Percentiles rank a stretch among this genome's conserved stretches.
Conservation (phyloP, 2,329 filamentous ascomycete species). For the Kalmusia sp. region DNA sequence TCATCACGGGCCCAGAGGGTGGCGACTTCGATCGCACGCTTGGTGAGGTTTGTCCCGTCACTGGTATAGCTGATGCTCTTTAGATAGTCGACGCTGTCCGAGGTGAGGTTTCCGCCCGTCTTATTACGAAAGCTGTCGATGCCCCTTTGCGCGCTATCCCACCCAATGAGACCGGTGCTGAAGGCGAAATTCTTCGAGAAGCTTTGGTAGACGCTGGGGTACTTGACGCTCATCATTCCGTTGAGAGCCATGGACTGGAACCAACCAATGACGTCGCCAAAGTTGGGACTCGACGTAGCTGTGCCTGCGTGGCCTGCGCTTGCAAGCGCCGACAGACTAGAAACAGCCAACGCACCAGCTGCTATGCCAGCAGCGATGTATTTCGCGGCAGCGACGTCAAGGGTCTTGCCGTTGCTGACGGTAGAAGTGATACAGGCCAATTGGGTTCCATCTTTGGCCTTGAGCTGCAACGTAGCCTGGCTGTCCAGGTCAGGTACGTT, state of each 20-base stretch:
- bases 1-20: constrained; percentile 63
- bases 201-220: constrained; percentile 85
- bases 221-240: constrained; percentile 91
- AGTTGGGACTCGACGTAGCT: constrained; percentile 78
- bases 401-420: constrained; percentile 87
- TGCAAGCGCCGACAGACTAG: constrained; percentile 73
- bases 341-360: constrained; percentile 79
- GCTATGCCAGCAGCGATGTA: constrained; percentile 86
- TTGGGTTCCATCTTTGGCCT: constrained; percentile 64
- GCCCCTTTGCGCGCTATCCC: constrained; percentile 76
- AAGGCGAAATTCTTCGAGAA: constrained; percentile 95
- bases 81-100: constrained; percentile 78
- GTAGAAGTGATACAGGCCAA: constrained; percentile 84
- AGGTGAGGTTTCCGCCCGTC: constrained; percentile 87
- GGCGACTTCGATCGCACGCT: constrained; percentile 58
- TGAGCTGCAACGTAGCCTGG: constrained; percentile 78
- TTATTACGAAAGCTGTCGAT: constrained; percentile 83
- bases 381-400: constrained; percentile 75
- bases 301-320: constrained; percentile 59
- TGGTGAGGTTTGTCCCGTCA: constrained; percentile 61
- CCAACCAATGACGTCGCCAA: constrained; percentile 83
- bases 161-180: constrained; percentile 83
- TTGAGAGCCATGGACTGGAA: constrained; percentile 95
- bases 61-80: constrained; percentile 75
- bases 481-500: constrained; percentile 89